phyloP scores from a whole-genome alignment of 192 early-diverging fungal genomes.

The Coemansia nantahalensis region DNA sequence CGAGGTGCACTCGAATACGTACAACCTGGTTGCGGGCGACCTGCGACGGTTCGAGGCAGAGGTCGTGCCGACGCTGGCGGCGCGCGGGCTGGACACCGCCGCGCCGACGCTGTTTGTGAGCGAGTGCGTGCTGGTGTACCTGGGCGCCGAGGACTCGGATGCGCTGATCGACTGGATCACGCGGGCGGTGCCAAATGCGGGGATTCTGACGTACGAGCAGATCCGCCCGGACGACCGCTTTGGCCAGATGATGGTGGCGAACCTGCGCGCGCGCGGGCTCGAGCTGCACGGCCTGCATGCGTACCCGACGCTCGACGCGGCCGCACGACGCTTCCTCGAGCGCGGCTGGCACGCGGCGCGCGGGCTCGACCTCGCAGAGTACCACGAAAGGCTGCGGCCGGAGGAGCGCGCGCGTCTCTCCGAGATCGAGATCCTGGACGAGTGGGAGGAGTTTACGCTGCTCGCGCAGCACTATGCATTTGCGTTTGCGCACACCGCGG shows the following conservation, averaged over 20 bases:
- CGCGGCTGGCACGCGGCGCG: conserved; percentile 60
- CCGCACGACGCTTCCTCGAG: conserved; percentile 63
- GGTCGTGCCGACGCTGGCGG: conserved; percentile 60
- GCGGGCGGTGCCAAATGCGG: conserved; percentile 40
- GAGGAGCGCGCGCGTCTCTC: conserved; percentile 57
- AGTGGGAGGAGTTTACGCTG: conserved; percentile 88
- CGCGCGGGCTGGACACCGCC: conserved; percentile 43
- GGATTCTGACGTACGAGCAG: conserved; percentile 87
- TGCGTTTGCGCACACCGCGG: conserved; percentile 59
- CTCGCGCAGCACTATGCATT: conserved; percentile 86
- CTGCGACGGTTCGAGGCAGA: conserved; percentile 62
- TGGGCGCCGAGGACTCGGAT: conserved; percentile 64
- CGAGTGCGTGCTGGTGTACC: conserved; percentile 93
- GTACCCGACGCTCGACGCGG: conserved; percentile 70
- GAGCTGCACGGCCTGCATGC: conserved; percentile 73
- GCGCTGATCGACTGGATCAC: conserved; percentile 73
- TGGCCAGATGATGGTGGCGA: conserved; percentile 89
- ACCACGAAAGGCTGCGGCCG: conserved; percentile 20
- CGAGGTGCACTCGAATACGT: conserved; percentile 67
- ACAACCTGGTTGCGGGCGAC: conserved; percentile 78
- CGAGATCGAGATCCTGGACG: conserved; percentile 82
- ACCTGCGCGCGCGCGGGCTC: conserved; percentile 73
- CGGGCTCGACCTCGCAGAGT: conserved; percentile 57
- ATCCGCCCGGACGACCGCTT: conserved; percentile 88
- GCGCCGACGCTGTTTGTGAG: conserved; percentile 85